Conservation (phyloP, 176 grass and related monocot genomes). For the Saccharum officinarum region DNA sequence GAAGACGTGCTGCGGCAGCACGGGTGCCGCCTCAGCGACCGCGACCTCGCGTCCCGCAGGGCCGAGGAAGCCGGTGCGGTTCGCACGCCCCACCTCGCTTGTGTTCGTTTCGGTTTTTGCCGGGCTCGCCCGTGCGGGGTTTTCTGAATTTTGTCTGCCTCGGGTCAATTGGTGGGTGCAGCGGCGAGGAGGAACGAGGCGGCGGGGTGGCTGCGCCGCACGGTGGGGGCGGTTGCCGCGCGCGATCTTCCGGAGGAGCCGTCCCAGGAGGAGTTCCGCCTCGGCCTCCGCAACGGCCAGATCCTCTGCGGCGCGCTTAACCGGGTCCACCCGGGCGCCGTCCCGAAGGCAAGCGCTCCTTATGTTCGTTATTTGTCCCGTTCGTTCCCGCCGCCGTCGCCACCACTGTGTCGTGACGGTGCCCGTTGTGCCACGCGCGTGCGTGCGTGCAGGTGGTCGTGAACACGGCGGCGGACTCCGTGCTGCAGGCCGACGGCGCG, state of each 20-base stretch:
- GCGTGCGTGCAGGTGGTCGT: slow-evolving; percentile 70
- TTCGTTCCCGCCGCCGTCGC: not conserved
- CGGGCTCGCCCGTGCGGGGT: not conserved
- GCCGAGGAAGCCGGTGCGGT: slow-evolving; percentile 79
- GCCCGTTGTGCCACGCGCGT: not conserved
- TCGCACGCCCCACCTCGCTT: not conserved
- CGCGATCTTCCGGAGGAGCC: slow-evolving; percentile 89
- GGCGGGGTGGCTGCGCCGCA: slow-evolving; percentile 83
- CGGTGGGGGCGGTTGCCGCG: slow-evolving; percentile 72
- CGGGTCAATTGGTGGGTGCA: slow-evolving; percentile 43
- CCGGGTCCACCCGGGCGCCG: slow-evolving; percentile 84
- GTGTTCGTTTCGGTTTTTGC: not conserved
- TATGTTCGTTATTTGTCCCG: slow-evolving; percentile 33
- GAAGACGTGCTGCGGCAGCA: slow-evolving; percentile 94
- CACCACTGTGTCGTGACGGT: slow-evolving; percentile 4
- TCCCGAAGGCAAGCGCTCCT: slow-evolving; percentile 67
- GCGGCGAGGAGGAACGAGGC: slow-evolving; percentile 88
- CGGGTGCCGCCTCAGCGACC: slow-evolving; percentile 76
- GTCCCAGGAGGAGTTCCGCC: slow-evolving; percentile 94
- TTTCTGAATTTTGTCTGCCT: not conserved
- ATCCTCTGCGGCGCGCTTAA: slow-evolving; percentile 99
- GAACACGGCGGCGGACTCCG: slow-evolving; percentile 81
- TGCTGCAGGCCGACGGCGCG: slow-evolving; percentile 87
- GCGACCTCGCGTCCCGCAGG: slow-evolving; percentile 83
- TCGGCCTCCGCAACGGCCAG: slow-evolving; percentile 87